A percentile compares a stretch with the other conserved stretches of the same genome.
Conservation (phyloP, 2,329 filamentous ascomycete species). For the Monilinia aucupariae region DNA sequence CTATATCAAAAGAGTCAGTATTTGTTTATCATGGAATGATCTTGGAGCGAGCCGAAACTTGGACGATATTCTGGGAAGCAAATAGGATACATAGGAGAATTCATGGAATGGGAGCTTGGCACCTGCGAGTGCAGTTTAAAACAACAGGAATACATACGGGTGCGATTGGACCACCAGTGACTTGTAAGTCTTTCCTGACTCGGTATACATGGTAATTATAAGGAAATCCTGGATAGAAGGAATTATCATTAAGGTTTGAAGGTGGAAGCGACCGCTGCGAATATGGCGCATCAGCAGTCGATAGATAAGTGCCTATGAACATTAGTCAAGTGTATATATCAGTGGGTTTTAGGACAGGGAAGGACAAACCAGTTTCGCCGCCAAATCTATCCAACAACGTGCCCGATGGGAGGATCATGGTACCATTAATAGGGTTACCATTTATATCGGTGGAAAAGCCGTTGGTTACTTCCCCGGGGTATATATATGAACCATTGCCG, state of each 20-base stretch:
- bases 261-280: constrained; percentile 7
- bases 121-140: too few relatives aligned
- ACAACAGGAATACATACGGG: background rate
- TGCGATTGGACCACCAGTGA: constrained; percentile 4
- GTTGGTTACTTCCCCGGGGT: background rate
- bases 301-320: background rate
- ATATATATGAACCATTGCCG: background rate
- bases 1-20: background rate
- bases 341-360: background rate
- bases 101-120: too few relatives aligned
- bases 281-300: constrained; percentile 4
- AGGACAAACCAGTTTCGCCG: constrained; percentile 9
- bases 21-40: background rate
- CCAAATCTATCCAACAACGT: constrained; percentile 14
- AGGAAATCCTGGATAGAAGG: background rate
- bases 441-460: constrained; percentile 6
- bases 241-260: constrained; percentile 1
- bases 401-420: background rate
- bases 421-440: constrained; percentile 7
- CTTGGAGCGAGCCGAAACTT: background rate
- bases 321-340: background rate
- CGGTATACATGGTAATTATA: constrained; percentile 13
- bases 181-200: background rate
- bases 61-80: rapidly evolving
- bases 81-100: background rate